These are phyloP conservation scores for Pyrenophora teres DNA, from an alignment of 2,329 filamentous ascomycete genomes.

Conservation along the genomic window DNA sequence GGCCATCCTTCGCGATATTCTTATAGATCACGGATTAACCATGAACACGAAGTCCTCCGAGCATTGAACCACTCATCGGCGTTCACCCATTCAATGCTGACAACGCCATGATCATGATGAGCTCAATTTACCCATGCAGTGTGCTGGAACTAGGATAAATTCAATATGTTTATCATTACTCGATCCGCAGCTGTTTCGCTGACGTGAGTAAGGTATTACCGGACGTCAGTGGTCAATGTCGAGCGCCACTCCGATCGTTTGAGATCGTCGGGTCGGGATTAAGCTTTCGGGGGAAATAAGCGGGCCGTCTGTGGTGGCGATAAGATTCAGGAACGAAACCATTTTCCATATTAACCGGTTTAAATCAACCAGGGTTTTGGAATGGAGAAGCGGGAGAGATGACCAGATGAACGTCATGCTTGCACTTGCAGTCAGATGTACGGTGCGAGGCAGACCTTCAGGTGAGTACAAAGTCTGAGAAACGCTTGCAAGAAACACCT, in stretches of 20 bases:
- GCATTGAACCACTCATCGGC: neutral
- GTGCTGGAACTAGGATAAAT: neutral
- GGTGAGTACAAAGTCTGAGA: too few species aligned
- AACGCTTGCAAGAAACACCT: too few species aligned
- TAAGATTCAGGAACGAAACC: neutral
- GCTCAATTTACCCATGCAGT: neutral
- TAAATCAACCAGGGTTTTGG: neutral
- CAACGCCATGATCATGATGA: neutral
- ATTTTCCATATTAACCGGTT: neutral
- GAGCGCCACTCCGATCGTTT: neutral
- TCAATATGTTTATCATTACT: neutral
- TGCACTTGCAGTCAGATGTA: too few species aligned
- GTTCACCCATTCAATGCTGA: neutral
- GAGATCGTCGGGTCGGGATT: neutral
- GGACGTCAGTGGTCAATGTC: neutral
- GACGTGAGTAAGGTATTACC: neutral
- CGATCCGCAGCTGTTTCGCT: neutral
- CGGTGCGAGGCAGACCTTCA: too few species aligned
- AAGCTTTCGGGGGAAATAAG: slow-evolving; percentile 1
- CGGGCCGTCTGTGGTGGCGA: neutral
- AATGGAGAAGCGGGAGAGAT: neutral
- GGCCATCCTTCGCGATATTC: neutral
- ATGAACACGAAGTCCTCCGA: neutral
- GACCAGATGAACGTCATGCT: too few species aligned
- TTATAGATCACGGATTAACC: neutral